These are phyloP conservation scores for Forsythia suspensa DNA, from an alignment of 257 asterid genomes.

Conservation along the genomic window DNA sequence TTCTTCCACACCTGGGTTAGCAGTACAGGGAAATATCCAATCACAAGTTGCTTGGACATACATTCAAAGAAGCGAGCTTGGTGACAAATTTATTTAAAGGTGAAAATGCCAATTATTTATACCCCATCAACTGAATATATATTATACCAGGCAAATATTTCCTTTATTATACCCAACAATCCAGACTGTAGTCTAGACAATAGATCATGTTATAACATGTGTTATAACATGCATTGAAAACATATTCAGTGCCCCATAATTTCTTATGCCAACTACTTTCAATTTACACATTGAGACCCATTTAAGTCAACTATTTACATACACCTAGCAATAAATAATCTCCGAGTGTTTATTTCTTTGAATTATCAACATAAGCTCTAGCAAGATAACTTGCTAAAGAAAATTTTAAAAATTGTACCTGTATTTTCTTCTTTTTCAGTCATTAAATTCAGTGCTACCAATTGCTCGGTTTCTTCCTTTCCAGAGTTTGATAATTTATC, in stretches of 20 bases:
- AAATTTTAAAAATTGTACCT: conserved; percentile 39
- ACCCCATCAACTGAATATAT: conserved; percentile 1
- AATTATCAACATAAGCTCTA: conserved; percentile 4
- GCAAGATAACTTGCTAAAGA: conserved; percentile 6
- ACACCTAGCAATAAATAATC: neutral
- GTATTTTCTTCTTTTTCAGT: conserved; percentile 38
- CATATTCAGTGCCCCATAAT: neutral
- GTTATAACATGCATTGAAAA: neutral
- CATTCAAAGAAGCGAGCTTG: conserved; percentile 8
- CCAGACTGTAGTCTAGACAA: neutral
- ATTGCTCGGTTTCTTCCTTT: conserved; percentile 46
- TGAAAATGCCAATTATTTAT: neutral
- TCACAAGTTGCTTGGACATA: conserved; percentile 16
- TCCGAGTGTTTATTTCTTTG: neutral
- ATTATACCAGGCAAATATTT: neutral
- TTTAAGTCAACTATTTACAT: conserved; percentile 3
- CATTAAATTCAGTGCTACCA: conserved; percentile 35
- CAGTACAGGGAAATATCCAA: conserved; percentile 17
- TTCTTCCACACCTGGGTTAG: conserved; percentile 40
- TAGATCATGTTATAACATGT: neutral
- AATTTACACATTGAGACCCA: conserved; percentile 10
- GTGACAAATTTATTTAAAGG: conserved; percentile 5
- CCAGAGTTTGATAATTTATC: conserved; percentile 41
- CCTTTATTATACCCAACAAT: neutral
- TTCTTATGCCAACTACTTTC: conserved; percentile 5